Conservation (phyloP, 108 stramenopile species). For the Pseudonitzschia multiseries region DNA sequence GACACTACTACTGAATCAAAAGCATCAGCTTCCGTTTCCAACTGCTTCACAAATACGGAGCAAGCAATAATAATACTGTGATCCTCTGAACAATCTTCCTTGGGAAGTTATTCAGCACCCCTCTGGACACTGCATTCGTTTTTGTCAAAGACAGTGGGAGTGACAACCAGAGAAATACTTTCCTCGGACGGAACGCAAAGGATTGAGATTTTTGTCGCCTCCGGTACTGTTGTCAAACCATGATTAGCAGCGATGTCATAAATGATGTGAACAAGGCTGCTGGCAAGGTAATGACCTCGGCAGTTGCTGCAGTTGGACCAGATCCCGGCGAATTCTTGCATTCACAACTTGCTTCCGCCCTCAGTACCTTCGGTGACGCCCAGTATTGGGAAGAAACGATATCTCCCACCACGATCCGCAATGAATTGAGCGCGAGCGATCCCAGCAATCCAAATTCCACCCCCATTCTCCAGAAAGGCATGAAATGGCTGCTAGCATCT, state of each 20-base stretch:
- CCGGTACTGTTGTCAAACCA: background rate
- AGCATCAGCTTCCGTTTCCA: no score
- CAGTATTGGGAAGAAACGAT: conserved; percentile 98
- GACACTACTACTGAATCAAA: no score
- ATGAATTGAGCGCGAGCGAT: conserved; percentile 60
- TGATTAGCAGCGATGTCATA: conserved; percentile 2
- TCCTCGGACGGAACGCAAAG: no score
- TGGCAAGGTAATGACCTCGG: background rate
- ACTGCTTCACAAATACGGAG: no score
- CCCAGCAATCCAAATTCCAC: conserved; percentile 75
- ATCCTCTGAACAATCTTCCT: no score
- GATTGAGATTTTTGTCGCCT: background rate
- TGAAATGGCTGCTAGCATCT: conserved; percentile 98
- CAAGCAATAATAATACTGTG: no score
- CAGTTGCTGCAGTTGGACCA: conserved; percentile 19
- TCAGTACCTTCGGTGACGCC: conserved; percentile 79
- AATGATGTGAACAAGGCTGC: conserved; percentile 1
- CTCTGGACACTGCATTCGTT: no score
- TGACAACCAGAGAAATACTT: no score
- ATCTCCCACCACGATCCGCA: conserved; percentile 84
- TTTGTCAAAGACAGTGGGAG: no score
- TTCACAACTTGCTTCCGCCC: conserved; percentile 62
- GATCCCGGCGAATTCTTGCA: conserved; percentile 54
- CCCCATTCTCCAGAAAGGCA: conserved; percentile 83
- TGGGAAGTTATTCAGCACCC: no score